Evolutionary conservation across 352 stramenopile genomes (phyloP), one percentile per base, ranked within the genome.

Genomic region (Elongisporangium prolatum): DNA sequence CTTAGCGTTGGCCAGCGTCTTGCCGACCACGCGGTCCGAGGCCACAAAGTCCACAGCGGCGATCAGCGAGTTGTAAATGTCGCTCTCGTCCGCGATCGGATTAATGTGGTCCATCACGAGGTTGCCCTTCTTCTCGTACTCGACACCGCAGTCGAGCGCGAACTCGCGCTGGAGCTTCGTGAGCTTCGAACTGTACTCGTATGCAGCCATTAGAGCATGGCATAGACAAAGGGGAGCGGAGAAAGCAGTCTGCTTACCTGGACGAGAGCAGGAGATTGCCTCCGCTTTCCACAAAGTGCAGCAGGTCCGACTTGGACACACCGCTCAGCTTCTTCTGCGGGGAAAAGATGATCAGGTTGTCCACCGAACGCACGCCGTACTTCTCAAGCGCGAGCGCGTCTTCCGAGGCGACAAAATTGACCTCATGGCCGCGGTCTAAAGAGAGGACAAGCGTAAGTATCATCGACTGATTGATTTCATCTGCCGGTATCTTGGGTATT

Each of bases 311-410:
- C 63, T 91, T 91, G 57, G 67, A 67, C 53, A 93, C 71, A 52
- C 73, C 75, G 20, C 73, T 77, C 20, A 88, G 71, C 58, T 86
- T 89, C 73, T 91, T 91, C 51, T 89, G 71, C 22, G 89, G 88
- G 40, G 88, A 88, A 54, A 97, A 90, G 54, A 97, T 65, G 54
- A 98, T 71, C 60, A 98, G 71, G 65, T 98, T 93, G 58, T 98
- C 91, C 65, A 87, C 97, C 52, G 77, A 64, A 49, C 74, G 78
- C 68, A 96, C 89, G 54, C 90, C 90, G 70, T 91, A 97, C 59
- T 77, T 67, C n/a, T 85, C 78, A 2, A 97, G 74, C 47, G 65
- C 52, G 18, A 96, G 60, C 37, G 72, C 59, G 48, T 83, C 65
- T 16, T 87, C 78, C 48, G 75, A 78, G 8, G 76, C 57, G 56